A percentile compares a stretch with the other conserved stretches of the same genome.
Evolutionary conservation across 2,329 filamentous ascomycete genomes (phyloP).

Genomic region (Tolypocladium amazonense): DNA sequence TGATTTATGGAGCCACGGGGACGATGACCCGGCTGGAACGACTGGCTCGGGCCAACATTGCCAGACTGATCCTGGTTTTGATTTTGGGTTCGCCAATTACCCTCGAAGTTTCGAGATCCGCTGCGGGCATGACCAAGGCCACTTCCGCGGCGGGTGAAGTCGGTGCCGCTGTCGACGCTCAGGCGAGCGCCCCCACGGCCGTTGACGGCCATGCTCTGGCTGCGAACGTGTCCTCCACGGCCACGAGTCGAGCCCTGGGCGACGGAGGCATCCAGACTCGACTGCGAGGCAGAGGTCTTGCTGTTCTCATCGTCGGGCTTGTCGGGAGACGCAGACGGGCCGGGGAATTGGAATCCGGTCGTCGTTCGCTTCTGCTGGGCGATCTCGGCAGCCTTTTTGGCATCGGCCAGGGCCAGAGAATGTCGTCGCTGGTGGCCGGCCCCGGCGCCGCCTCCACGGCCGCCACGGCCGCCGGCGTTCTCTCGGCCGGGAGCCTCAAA

Average conservation of each 20-base stretch:
- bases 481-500: conserved; percentile 50
- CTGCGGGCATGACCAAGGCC: conserved; percentile 58
- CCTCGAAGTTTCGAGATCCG: conserved; percentile 88
- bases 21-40: conserved; percentile 90
- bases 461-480: conserved; percentile 47
- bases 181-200: conserved; percentile 59
- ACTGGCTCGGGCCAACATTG: conserved; percentile 45
- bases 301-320: conserved; percentile 42
- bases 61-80: conserved; percentile 49
- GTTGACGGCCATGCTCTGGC: conserved; percentile 83
- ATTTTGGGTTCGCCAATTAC: conserved; percentile 86
- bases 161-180: conserved; percentile 45
- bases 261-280: conserved; percentile 21
- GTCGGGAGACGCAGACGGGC: conserved; percentile 56
- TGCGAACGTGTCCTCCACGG: conserved; percentile 57
- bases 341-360: conserved; percentile 88
- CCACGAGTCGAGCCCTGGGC: conserved; percentile 36
- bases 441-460: conserved; percentile 55
- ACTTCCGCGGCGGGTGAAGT: conserved; percentile 64
- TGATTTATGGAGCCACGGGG: conserved; percentile 75
- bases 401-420: conserved; percentile 87
- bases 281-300: conserved; percentile 13
- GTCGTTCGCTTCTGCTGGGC: conserved; percentile 95
- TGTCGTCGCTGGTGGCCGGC: conserved; percentile 87
- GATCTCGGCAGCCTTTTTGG: conserved; percentile 93